A percentile compares a stretch with the other conserved stretches of the same genome.
Conservation (phyloP, 78 protist species). For the Reticulomyxa filosa region DNA sequence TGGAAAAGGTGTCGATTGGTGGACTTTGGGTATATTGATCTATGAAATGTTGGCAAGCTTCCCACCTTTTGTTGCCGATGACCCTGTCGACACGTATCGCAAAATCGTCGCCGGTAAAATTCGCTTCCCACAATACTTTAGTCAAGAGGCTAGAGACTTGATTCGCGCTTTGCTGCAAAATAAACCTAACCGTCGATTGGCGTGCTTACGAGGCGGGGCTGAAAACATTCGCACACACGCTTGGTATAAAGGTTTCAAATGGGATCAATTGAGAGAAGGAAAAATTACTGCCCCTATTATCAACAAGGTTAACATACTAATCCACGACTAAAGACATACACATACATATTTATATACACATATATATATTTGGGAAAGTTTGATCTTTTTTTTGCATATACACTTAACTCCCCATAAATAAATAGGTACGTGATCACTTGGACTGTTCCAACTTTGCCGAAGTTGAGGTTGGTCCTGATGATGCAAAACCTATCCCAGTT, state of each 20-base stretch:
- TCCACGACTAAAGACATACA: too few relatives aligned
- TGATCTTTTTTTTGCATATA: too few relatives aligned
- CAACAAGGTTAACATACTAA: too few relatives aligned
- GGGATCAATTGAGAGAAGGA: too few relatives aligned
- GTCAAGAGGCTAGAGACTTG: constrained; percentile 50
- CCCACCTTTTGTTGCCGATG: neutral
- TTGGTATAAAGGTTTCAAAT: constrained; percentile 68
- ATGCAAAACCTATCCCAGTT: too few relatives aligned
- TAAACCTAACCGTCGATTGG: constrained; percentile 68
- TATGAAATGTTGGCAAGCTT: neutral
- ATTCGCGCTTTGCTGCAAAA: constrained; percentile 45
- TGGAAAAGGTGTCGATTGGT: neutral
- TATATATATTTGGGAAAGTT: too few relatives aligned
- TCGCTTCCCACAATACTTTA: constrained; percentile 18
- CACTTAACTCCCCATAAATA: too few relatives aligned
- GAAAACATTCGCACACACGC: constrained; percentile 65
- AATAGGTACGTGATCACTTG: too few relatives aligned
- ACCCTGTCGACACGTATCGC: neutral
- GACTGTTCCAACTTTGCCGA: too few relatives aligned
- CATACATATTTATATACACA: too few relatives aligned
- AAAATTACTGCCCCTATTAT: too few relatives aligned
- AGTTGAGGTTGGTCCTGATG: too few relatives aligned
- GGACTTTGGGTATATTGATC: neutral
- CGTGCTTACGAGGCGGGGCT: constrained; percentile 58
- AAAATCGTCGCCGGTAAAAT: neutral